Evolutionary conservation across 768 basidiomycete species (phyloP).

Genomic region (Leucogyrophana mollusca): DNA sequence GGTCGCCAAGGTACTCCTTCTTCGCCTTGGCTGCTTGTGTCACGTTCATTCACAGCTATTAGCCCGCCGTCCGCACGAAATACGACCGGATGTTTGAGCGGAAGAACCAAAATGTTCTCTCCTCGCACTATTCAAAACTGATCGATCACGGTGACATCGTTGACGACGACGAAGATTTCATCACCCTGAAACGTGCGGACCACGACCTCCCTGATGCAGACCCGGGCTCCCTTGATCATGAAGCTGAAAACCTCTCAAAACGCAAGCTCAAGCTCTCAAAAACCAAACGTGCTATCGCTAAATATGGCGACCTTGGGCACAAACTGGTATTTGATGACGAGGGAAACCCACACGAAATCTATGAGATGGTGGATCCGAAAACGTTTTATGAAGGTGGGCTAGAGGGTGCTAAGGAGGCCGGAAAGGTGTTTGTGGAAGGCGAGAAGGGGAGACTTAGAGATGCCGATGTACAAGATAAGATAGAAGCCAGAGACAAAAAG

Average conservation of each 20-base stretch:
- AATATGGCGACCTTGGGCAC: constrained; percentile 54
- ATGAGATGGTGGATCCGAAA: constrained; percentile 79
- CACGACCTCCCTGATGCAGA: constrained; percentile 58
- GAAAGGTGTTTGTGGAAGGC: constrained; percentile 65
- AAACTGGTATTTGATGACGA: constrained; percentile 92
- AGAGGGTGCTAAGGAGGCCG: constrained; percentile 63
- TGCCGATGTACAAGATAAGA: constrained; percentile 74
- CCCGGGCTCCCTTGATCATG: constrained; percentile 29
- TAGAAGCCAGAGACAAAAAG: constrained; percentile 84
- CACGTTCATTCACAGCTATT: background rate
- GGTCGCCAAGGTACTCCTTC: constrained; percentile 37
- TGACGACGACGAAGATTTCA: constrained; percentile 76
- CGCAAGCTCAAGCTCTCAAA: constrained; percentile 76
- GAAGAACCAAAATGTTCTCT: constrained; percentile 91
- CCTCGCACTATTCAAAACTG: constrained; percentile 86
- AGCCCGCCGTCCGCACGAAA: constrained; percentile 73
- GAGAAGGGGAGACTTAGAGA: constrained; percentile 72
- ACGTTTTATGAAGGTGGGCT: constrained; percentile 68
- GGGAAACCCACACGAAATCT: constrained; percentile 75
- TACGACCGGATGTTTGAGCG: constrained; percentile 98
- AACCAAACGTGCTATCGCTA: constrained; percentile 71
- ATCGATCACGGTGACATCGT: constrained; percentile 61
- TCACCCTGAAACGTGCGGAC: constrained; percentile 89
- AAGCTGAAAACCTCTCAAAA: constrained; percentile 67
- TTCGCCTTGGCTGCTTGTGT: background rate